phyloP scores from a whole-genome alignment of 2,329 filamentous ascomycete genomes.

The Pseudogymnoascus sp. region DNA sequence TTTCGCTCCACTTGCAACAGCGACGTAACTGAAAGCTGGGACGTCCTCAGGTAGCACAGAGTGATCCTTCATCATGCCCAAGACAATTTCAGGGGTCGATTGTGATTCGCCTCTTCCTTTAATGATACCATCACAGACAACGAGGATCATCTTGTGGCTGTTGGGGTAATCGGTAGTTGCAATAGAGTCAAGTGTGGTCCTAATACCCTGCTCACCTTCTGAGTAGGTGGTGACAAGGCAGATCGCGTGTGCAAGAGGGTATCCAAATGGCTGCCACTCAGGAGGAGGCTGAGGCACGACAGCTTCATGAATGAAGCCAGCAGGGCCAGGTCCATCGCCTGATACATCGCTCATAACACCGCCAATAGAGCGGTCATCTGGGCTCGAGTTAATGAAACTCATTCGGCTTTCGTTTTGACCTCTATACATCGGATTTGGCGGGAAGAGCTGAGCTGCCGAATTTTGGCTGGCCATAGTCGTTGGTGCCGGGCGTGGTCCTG shows the following conservation, averaged over 20 bases:
- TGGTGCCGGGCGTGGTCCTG: conserved; percentile 49
- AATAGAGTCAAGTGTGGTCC: conserved; percentile 91
- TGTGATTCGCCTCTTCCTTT: conserved; percentile 85
- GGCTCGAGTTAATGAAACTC: conserved; percentile 58
- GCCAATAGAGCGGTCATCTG: conserved; percentile 32
- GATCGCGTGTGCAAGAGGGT: conserved; percentile 85
- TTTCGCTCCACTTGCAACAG: conserved; percentile 90
- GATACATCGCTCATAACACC: conserved; percentile 44
- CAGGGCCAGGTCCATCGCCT: conserved; percentile 68
- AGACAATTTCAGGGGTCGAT: conserved; percentile 81
- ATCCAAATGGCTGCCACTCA: conserved; percentile 96
- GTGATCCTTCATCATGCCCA: conserved; percentile 93
- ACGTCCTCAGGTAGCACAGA: conserved; percentile 75
- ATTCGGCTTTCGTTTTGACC: conserved; percentile 54
- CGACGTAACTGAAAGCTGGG: conserved; percentile 88
- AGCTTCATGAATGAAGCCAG: conserved; percentile 92
- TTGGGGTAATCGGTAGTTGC: conserved; percentile 98
- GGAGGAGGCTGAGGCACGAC: conserved; percentile 94
- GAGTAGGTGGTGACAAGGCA: conserved; percentile 96
- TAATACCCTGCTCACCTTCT: conserved; percentile 85
- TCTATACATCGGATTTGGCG: conserved; percentile 65
- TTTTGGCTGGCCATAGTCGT: conserved; percentile 93
- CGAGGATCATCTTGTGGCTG: conserved; percentile 94
- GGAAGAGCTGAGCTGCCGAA: conserved; percentile 63
- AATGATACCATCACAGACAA: conserved; percentile 96